Evolutionary conservation across 202 grass and related monocot genomes (phyloP).

Genomic region (Carex arenaria): DNA sequence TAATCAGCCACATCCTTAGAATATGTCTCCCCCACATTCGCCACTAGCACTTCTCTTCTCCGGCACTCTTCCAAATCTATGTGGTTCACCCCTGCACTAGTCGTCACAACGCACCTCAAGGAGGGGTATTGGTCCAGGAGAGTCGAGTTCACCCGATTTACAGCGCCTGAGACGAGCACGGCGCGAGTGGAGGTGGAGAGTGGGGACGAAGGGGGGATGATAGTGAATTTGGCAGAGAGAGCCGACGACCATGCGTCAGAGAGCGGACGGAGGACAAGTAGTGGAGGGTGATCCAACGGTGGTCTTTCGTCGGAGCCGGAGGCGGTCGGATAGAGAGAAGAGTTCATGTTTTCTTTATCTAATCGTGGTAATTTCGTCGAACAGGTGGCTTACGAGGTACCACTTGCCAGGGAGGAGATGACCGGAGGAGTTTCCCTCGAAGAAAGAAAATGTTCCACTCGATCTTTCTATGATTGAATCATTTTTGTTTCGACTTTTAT

Average conservation of each 20-base stretch:
- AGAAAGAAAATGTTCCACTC: no score
- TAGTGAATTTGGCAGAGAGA: conserved; percentile 24
- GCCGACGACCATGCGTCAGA: background rate
- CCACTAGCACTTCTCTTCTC: conserved; percentile 34
- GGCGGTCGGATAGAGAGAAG: no score
- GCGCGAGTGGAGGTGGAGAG: conserved; percentile 9
- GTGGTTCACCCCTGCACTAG: conserved; percentile 26
- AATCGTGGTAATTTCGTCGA: no score
- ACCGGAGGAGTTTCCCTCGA: no score
- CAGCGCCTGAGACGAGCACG: conserved; percentile 2
- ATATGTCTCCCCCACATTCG: background rate
- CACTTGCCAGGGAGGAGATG: no score
- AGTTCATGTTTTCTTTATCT: no score
- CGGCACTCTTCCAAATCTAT: conserved; percentile 38
- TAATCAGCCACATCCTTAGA: conserved; percentile 34
- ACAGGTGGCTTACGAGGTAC: no score
- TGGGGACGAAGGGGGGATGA: background rate
- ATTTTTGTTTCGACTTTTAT: no score
- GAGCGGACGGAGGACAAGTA: conserved; percentile 18
- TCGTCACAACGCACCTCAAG: conserved; percentile 15
- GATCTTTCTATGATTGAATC: no score
- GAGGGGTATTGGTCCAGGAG: conserved; percentile 22
- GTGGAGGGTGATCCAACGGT: background rate
- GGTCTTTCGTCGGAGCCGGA: background rate
- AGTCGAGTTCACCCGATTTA: conserved; percentile 13